Evolutionary conservation across 2,329 filamentous ascomycete species (phyloP).

Genomic region (Apiospora rasikravindrae): DNA sequence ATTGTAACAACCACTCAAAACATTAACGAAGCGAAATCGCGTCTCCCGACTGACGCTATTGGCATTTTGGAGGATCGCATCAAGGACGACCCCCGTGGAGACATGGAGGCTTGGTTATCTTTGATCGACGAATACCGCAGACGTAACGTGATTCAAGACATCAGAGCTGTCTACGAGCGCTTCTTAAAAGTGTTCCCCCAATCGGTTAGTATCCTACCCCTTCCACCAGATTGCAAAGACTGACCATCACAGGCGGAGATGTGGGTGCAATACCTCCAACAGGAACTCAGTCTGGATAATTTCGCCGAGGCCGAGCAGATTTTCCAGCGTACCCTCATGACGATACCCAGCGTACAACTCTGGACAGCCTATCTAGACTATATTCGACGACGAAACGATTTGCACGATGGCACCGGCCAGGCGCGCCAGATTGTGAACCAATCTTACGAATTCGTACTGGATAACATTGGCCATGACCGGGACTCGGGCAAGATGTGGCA

Average conservation of each 20-base stretch:
- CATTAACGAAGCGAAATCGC: slow-evolving; percentile 30
- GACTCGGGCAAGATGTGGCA: slow-evolving; percentile 90
- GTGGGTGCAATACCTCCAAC: slow-evolving; percentile 86
- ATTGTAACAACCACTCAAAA: slow-evolving; percentile 7
- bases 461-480: slow-evolving; percentile 88
- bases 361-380: slow-evolving; percentile 97
- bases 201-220: slow-evolving; percentile 68
- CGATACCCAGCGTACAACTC: slow-evolving; percentile 81
- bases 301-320: slow-evolving; percentile 81
- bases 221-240: slow-evolving; percentile 25
- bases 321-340: slow-evolving; percentile 79
- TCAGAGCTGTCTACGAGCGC: slow-evolving; percentile 79
- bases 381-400: slow-evolving; percentile 86
- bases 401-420: slow-evolving; percentile 79
- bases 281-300: slow-evolving; percentile 89
- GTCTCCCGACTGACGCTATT: slow-evolving; percentile 70
- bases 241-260: slow-evolving; percentile 76
- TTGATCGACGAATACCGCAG: slow-evolving; percentile 85
- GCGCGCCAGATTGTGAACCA: slow-evolving; percentile 81
- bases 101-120: slow-evolving; percentile 88
- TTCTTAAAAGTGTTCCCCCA: slow-evolving; percentile 90
- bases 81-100: slow-evolving; percentile 89
- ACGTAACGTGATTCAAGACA: slow-evolving; percentile 81
- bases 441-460: slow-evolving; percentile 90
- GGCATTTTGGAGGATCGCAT: slow-evolving; percentile 88